Evolutionary conservation across 2,329 filamentous ascomycete species (phyloP).

Genomic region (Fusarium foetens): DNA sequence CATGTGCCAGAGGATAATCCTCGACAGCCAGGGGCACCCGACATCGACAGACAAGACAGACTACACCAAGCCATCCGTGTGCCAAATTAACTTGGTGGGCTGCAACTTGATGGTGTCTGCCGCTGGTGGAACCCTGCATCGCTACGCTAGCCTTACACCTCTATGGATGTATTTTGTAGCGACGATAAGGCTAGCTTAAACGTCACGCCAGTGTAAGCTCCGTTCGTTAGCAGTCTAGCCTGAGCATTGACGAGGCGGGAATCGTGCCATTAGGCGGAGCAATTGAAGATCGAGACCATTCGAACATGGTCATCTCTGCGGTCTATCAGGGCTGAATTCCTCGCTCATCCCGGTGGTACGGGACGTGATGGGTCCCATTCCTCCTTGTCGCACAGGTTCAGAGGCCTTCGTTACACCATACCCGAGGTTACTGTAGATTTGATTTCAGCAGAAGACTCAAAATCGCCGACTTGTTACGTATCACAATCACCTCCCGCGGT

Average conservation of each 20-base stretch:
- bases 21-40: slow-evolving; percentile 34
- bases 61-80: slow-evolving; percentile 45
- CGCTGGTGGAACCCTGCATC: slow-evolving; percentile 29
- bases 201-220: slow-evolving; percentile 41
- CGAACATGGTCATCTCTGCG: slow-evolving; percentile 31
- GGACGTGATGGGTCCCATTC: slow-evolving; percentile 41
- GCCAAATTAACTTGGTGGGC: slow-evolving; percentile 38
- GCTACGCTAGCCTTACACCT: slow-evolving; percentile 12
- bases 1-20: slow-evolving; percentile 39
- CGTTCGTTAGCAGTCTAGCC: slow-evolving; percentile 34
- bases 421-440: slow-evolving; percentile 33
- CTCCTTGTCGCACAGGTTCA: slow-evolving; percentile 31
- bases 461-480: slow-evolving; percentile 21
- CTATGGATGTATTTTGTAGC: slow-evolving; percentile 1
- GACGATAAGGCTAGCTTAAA: slow-evolving; percentile 43
- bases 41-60: background rate
- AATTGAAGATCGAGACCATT: slow-evolving; percentile 44
- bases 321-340: slow-evolving; percentile 29
- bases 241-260: slow-evolving; percentile 37
- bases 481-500: slow-evolving; percentile 5
- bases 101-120: slow-evolving; percentile 34
- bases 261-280: slow-evolving; percentile 45
- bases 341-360: slow-evolving; percentile 42
- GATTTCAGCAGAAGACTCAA: slow-evolving; percentile 14
- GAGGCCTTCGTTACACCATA: slow-evolving; percentile 22